Percentiles rank a stretch among this genome's conserved stretches.
Evolutionary conservation across 192 early-diverging fungal species (phyloP).

Genomic region (Umbelopsis ramanniana): DNA sequence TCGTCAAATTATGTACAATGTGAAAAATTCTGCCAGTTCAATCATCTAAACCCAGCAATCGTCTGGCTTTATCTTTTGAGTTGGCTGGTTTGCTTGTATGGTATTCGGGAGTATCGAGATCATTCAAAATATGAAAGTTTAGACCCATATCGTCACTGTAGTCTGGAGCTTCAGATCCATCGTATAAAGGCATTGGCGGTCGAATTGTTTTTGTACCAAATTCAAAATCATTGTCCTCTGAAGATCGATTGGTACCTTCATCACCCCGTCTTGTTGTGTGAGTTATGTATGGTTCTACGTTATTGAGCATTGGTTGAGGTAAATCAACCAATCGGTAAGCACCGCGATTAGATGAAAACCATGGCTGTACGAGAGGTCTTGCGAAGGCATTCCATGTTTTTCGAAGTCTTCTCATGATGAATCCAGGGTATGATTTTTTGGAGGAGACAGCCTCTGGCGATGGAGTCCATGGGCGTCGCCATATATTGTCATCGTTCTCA

Average conservation of each 20-base stretch:
- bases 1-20: neutral
- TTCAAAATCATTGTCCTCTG: conserved; percentile 14
- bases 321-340: neutral
- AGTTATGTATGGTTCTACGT: too few relatives aligned
- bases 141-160: conserved; percentile 38
- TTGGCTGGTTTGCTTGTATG: neutral
- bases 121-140: conserved; percentile 24
- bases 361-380: neutral
- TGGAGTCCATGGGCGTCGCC: conserved; percentile 28
- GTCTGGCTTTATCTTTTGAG: neutral
- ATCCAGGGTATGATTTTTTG: neutral
- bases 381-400: neutral
- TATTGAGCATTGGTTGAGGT: neutral
- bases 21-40: neutral
- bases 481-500: conserved; percentile 28
- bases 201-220: conserved; percentile 39
- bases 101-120: neutral
- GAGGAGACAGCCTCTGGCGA: conserved; percentile 13
- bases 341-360: neutral
- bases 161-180: conserved; percentile 25
- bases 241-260: neutral
- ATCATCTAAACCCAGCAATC: conserved; percentile 2
- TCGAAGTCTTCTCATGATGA: conserved; percentile 7
- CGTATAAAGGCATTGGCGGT: conserved; percentile 17
- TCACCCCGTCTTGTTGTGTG: neutral